phyloP scores from a whole-genome alignment of 2,329 filamentous ascomycete genomes.

The Ophiostoma himal-ulmi region DNA sequence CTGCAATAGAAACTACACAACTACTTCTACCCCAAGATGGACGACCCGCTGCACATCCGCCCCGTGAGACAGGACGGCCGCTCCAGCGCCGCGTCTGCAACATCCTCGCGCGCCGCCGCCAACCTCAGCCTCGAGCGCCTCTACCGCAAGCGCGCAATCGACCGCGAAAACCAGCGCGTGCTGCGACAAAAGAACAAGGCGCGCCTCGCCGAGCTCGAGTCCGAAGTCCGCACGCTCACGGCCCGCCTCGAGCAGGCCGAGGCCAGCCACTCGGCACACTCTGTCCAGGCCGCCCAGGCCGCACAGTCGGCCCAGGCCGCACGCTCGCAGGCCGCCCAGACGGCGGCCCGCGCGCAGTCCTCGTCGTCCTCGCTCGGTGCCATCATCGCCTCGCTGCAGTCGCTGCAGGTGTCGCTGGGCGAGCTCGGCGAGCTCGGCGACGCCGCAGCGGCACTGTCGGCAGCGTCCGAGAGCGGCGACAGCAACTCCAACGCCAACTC shows the following conservation, averaged over 20 bases:
- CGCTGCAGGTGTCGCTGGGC: conserved; percentile 19
- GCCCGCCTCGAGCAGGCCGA: conserved; percentile 18
- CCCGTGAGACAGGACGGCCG: conserved; percentile 23
- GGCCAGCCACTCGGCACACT: conserved; percentile 14
- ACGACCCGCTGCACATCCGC: conserved; percentile 17
- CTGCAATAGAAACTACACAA: not conserved
- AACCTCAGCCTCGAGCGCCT: conserved; percentile 23
- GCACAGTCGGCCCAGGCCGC: not conserved
- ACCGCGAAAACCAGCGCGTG: conserved; percentile 24
- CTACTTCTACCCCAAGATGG: conserved; percentile 1
- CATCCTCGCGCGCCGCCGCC: conserved; percentile 22
- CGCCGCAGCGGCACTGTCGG: not conserved
- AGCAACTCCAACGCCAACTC: conserved; percentile 3
- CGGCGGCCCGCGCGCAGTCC: conserved; percentile 17
- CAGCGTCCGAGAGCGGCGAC: conserved; percentile 10
- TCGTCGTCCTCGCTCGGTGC: conserved; percentile 17
- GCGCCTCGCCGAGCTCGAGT: conserved; percentile 22
- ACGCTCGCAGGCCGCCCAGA: conserved; percentile 4
- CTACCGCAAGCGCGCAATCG: conserved; percentile 24
- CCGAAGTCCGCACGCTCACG: conserved; percentile 19
- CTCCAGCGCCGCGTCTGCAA: conserved; percentile 13
- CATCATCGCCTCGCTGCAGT: conserved; percentile 20
- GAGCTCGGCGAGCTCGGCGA: conserved; percentile 8
- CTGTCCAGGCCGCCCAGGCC: not conserved
- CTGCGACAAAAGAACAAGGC: conserved; percentile 25